A percentile compares a stretch with the other conserved stretches of the same genome.
Evolutionary conservation across 768 basidiomycete genomes (phyloP).

Genomic region (Candolleomyces eurysporus): DNA sequence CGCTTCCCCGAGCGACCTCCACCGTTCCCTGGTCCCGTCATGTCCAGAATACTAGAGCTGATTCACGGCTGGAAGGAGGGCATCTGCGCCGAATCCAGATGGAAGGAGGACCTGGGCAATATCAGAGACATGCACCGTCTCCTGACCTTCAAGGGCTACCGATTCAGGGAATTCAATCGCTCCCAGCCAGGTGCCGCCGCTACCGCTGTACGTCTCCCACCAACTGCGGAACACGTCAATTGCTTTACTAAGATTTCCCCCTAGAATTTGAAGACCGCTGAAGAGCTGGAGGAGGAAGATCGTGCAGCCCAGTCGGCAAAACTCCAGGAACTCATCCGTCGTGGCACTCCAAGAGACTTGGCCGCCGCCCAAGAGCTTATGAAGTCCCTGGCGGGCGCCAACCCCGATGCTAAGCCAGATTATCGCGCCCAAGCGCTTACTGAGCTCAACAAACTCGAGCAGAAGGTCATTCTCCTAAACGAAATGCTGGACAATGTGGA

Average conservation of each 20-base stretch:
- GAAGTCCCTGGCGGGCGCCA: slow-evolving; percentile 92
- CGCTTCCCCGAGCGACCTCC: slow-evolving; percentile 98
- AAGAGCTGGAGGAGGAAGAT: slow-evolving; percentile 95
- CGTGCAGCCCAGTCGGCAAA: slow-evolving; percentile 94
- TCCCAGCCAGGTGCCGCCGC: slow-evolving; percentile 33
- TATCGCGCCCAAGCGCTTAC: slow-evolving; percentile 87
- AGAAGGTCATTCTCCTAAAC: slow-evolving; percentile 92
- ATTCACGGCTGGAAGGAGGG: slow-evolving; percentile 95
- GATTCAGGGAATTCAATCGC: slow-evolving; percentile 56
- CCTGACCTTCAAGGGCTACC: slow-evolving; percentile 89
- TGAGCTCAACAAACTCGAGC: slow-evolving; percentile 92
- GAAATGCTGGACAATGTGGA: slow-evolving; percentile 97
- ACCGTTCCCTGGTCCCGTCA: slow-evolving; percentile 90
- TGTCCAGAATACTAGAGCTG: slow-evolving; percentile 90
- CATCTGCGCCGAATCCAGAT: slow-evolving; percentile 83
- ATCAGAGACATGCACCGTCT: slow-evolving; percentile 97
- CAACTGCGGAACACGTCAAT: not conserved
- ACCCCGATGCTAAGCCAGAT: slow-evolving; percentile 92
- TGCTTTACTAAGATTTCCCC: not conserved
- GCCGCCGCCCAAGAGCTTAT: slow-evolving; percentile 96
- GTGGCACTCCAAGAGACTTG: slow-evolving; percentile 94
- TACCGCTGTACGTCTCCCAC: slow-evolving; percentile 38
- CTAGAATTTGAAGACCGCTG: slow-evolving; percentile 90
- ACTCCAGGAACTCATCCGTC: slow-evolving; percentile 95
- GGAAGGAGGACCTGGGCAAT: slow-evolving; percentile 95